These are phyloP conservation scores for Spirogloea muscicola DNA, from an alignment of 139 green algal genomes.

Conservation along the genomic window DNA sequence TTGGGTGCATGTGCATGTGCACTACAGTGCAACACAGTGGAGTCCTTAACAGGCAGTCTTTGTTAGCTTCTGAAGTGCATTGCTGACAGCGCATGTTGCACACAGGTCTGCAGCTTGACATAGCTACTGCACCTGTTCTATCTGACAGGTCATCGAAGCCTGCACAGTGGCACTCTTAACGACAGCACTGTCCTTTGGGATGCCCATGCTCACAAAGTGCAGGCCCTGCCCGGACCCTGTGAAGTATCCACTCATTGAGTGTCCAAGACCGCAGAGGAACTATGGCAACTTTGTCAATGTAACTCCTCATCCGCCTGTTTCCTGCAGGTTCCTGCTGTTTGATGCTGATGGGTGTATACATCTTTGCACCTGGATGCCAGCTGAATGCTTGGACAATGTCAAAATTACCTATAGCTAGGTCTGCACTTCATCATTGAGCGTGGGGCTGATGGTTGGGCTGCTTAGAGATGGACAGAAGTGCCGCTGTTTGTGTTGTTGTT, in stretches of 20 bases:
- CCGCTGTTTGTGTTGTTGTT: too few species aligned
- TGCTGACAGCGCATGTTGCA: background rate
- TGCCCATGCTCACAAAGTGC: constrained; percentile 43
- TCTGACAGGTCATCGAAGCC: constrained; percentile 45
- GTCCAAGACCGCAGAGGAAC: constrained; percentile 59
- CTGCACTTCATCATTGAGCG: too few species aligned
- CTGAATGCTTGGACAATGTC: constrained; percentile 73
- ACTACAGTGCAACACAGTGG: too few species aligned
- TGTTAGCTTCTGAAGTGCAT: background rate
- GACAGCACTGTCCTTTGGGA: constrained; percentile 29
- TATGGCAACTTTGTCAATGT: constrained; percentile 70
- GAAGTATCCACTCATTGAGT: constrained; percentile 41
- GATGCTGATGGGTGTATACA: too few species aligned
- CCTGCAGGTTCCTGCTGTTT: too few species aligned
- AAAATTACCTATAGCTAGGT: constrained; percentile 44
- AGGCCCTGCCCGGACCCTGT: constrained; percentile 51
- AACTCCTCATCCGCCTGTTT: too few species aligned
- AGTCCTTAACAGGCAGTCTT: background rate
- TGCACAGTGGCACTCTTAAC: constrained; percentile 37
- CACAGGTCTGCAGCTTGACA: too few species aligned
- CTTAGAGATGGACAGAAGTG: too few species aligned
- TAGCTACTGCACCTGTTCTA: background rate
- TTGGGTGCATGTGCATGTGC: too few species aligned
- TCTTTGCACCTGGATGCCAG: too few species aligned
- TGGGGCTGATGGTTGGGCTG: too few species aligned